Percentiles rank a stretch among this genome's conserved stretches.
Evolutionary conservation across 805 yeast species (phyloP).

Genomic region (Wickerhamomyces canadensis): DNA sequence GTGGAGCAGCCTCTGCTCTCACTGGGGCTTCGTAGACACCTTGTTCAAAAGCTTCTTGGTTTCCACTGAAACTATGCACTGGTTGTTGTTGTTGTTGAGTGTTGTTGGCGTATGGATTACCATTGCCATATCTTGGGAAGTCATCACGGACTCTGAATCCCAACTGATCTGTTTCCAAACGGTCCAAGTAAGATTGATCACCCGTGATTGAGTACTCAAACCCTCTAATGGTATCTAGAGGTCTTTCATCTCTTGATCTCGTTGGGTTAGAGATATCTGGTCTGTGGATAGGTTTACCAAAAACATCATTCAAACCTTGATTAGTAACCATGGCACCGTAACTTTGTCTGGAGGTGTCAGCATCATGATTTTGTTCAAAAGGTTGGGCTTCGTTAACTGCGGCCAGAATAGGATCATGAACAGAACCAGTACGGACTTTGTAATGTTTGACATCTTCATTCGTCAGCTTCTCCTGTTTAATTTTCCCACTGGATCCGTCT

Average conservation of each 20-base stretch:
- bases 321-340: constrained; percentile 36
- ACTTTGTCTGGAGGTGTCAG: constrained; percentile 24
- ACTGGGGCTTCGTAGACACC: constrained; percentile 57
- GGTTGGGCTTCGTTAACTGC: constrained; percentile 98
- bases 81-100: constrained; percentile 22
- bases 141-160: constrained; percentile 85
- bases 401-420: constrained; percentile 84
- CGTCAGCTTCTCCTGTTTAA: constrained; percentile 36
- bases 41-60: constrained; percentile 42
- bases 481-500: constrained; percentile 23
- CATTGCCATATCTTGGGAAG: constrained; percentile 50
- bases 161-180: constrained; percentile 67
- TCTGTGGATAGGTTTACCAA: constrained; percentile 72
- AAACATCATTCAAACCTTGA: constrained; percentile 66
- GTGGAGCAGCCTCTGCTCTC: constrained; percentile 31
- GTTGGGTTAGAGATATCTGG: constrained; percentile 94
- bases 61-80: constrained; percentile 23
- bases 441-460: constrained; percentile 47
- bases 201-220: constrained; percentile 95
- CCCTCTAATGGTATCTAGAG: constrained; percentile 89
- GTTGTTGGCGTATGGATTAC: constrained; percentile 29
- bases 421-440: constrained; percentile 61
- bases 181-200: constrained; percentile 72
- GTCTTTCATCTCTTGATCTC: constrained; percentile 90
- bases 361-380: constrained; percentile 57